phyloP scores from a whole-genome alignment of 169 alveolate genomes.

The Plasmodium reichenowi region DNA sequence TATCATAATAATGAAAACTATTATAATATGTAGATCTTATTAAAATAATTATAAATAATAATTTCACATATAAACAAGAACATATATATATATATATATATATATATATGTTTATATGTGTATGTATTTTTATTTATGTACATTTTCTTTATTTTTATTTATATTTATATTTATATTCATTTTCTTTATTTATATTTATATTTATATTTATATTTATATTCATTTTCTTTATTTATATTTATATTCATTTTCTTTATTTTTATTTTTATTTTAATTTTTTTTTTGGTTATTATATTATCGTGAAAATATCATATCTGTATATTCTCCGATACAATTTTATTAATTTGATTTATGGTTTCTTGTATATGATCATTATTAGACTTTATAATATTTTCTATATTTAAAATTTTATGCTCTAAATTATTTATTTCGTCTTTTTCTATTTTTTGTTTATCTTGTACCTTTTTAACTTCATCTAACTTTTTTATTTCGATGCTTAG shows the following conservation, averaged over 20 bases:
- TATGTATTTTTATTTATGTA: too few relatives aligned
- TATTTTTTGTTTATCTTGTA: conserved; percentile 38
- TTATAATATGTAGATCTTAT: too few relatives aligned
- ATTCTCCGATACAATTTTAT: conserved; percentile 25
- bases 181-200: not conserved
- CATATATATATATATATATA: too few relatives aligned
- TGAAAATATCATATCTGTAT: not conserved
- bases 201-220: not conserved
- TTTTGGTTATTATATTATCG: not conserved
- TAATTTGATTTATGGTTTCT: conserved; percentile 42
- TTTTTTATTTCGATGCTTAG: conserved; percentile 36
- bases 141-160: not conserved
- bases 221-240: not conserved
- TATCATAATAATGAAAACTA: too few relatives aligned
- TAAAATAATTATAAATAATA: too few relatives aligned
- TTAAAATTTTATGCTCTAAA: conserved; percentile 44
- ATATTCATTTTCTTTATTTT: not conserved
- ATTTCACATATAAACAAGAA: too few relatives aligned
- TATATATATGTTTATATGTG: too few relatives aligned
- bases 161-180: not conserved
- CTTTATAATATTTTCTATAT: conserved; percentile 23
- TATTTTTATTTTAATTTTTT: not conserved
- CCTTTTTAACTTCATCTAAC: conserved; percentile 53
- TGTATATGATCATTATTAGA: conserved; percentile 37
- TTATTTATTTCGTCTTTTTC: conserved; percentile 38